phyloP scores from a whole-genome alignment of 1,284 basidiomycete genomes.

The Mycena citricolor region DNA sequence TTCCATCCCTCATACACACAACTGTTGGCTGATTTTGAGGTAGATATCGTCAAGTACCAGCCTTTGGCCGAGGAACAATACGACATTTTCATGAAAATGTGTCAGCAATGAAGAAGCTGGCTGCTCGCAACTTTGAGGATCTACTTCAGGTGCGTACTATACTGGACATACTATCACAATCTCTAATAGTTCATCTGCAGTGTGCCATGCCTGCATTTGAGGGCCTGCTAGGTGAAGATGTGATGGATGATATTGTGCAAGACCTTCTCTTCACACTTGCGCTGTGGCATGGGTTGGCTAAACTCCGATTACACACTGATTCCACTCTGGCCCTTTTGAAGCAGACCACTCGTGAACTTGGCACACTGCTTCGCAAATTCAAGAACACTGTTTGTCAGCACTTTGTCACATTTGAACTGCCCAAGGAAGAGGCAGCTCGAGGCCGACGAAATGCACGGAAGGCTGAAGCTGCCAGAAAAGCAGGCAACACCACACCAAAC shows the following conservation, averaged over 20 bases:
- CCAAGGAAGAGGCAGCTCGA: conserved; percentile 26
- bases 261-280: conserved; percentile 26
- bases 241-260: conserved; percentile 25
- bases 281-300: conserved; percentile 36
- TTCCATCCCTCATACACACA: neutral
- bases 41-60: conserved; percentile 17
- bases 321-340: conserved; percentile 25
- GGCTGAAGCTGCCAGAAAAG: neutral
- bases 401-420: conserved; percentile 29
- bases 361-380: conserved; percentile 24
- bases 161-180: neutral
- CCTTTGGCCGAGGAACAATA: conserved; percentile 16
- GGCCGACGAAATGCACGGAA: conserved; percentile 9
- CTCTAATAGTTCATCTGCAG: conserved; percentile 21
- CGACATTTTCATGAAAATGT: conserved; percentile 15
- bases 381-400: conserved; percentile 8
- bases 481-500: neutral
- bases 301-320: conserved; percentile 34
- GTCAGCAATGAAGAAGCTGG: conserved; percentile 22
- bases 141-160: conserved; percentile 6
- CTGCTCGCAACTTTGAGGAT: conserved; percentile 16
- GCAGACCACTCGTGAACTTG: conserved; percentile 23
- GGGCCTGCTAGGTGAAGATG: conserved; percentile 30
- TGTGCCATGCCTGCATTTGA: conserved; percentile 36
- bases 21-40: neutral